A percentile compares a stretch with the other conserved stretches of the same genome.
Evolutionary conservation across 345 rosid species (phyloP).

Genomic region (Dipteronia sinensis): DNA sequence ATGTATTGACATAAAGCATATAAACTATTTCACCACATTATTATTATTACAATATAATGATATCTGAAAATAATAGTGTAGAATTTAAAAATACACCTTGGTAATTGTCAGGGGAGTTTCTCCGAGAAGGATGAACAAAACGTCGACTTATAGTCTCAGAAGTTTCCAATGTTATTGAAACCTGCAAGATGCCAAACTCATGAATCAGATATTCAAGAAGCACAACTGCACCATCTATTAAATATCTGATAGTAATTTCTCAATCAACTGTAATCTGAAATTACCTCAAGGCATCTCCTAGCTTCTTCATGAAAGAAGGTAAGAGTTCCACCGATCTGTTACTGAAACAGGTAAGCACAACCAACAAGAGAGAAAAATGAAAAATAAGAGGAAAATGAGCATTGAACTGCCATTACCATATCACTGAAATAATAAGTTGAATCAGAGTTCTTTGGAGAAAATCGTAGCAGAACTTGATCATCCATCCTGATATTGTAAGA

Average conservation of each 20-base stretch:
- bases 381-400: neutral
- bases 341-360: conserved; percentile 24
- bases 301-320: conserved; percentile 89
- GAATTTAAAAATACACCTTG: conserved; percentile 46
- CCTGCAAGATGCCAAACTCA: conserved; percentile 41
- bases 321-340: conserved; percentile 96
- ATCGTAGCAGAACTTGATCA: conserved; percentile 82
- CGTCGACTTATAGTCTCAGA: conserved; percentile 71
- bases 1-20: conserved; percentile 2
- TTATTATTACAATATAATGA: neutral
- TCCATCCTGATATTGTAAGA: conserved; percentile 98
- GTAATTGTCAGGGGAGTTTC: conserved; percentile 81
- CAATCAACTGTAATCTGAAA: conserved; percentile 9
- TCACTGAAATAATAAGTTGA: conserved; percentile 96
- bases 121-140: conserved; percentile 84
- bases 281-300: conserved; percentile 95
- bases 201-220: conserved; percentile 25
- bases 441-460: conserved; percentile 88
- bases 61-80: neutral
- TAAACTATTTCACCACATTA: neutral
- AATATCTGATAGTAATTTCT: conserved; percentile 7
- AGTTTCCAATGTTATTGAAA: conserved; percentile 80
- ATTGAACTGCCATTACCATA: conserved; percentile 48
- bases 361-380: conserved; percentile 3
- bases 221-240: conserved; percentile 9